Evolutionary conservation across 352 stramenopile genomes (phyloP).

Genomic region (Phytophthora citricola): DNA sequence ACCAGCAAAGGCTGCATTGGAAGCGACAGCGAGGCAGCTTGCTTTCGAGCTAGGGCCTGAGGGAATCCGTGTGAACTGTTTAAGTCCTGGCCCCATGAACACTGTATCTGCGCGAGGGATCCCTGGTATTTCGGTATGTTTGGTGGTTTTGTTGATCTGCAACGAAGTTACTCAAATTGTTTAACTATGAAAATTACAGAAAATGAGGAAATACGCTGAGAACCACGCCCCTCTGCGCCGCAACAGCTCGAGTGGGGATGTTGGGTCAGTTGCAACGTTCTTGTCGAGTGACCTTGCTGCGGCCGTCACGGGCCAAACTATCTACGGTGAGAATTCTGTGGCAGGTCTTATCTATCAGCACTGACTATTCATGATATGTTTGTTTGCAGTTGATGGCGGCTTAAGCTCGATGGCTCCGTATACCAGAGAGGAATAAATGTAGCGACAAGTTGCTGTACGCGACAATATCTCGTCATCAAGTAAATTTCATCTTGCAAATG

Average conservation of each 20-base stretch:
- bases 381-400: constrained; percentile 73
- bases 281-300: constrained; percentile 75
- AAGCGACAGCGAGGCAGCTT: constrained; percentile 83
- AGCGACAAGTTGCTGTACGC: not conserved
- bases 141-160: not conserved
- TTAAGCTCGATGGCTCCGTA: constrained; percentile 65
- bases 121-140: constrained; percentile 78
- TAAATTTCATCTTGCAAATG: constrained; percentile 3
- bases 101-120: constrained; percentile 93
- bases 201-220: constrained; percentile 83
- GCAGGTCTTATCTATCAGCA: too few species aligned
- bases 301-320: constrained; percentile 90
- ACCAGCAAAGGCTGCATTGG: constrained; percentile 90
- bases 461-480: constrained; percentile 1
- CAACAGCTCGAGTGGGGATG: constrained; percentile 75
- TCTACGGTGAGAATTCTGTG: constrained; percentile 67
- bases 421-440: constrained; percentile 31
- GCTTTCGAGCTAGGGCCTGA: constrained; percentile 80
- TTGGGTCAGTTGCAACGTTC: constrained; percentile 83
- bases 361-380: constrained; percentile 14
- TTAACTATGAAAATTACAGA: constrained; percentile 36
- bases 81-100: constrained; percentile 91
- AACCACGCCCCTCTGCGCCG: constrained; percentile 71
- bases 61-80: constrained; percentile 90
- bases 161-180: not conserved